These are phyloP conservation scores for Hortaea werneckii DNA, from an alignment of 2,329 filamentous ascomycete species.

Conservation along the genomic window DNA sequence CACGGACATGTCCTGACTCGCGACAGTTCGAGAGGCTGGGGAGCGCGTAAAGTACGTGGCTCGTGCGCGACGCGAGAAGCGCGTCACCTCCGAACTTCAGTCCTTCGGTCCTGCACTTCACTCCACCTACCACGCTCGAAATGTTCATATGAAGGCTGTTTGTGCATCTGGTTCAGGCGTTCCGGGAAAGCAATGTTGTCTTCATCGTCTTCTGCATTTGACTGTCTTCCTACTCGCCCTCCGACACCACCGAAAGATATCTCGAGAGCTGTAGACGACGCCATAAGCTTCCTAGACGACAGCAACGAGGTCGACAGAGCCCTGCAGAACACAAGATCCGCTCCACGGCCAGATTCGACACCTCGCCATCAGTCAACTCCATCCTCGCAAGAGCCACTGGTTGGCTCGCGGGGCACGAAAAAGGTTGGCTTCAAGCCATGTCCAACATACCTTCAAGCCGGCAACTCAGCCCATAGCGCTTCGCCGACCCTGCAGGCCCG, in stretches of 20 bases:
- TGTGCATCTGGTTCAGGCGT: constrained; percentile 2
- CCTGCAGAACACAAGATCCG: background rate
- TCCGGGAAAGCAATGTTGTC: constrained; percentile 9
- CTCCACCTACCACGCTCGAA: too few species aligned
- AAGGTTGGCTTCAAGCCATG: constrained; percentile 54
- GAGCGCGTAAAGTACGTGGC: too few species aligned
- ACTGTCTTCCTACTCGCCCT: constrained; percentile 41
- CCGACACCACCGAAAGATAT: constrained; percentile 46
- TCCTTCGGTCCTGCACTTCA: too few species aligned
- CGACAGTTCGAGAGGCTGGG: too few species aligned
- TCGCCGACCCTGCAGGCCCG: constrained; percentile 35
- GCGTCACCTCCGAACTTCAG: too few species aligned
- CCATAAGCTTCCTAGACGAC: constrained; percentile 34
- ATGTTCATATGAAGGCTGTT: background rate
- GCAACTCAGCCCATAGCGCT: constrained; percentile 20
- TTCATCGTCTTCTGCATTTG: constrained; percentile 26
- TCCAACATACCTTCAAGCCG: constrained; percentile 38
- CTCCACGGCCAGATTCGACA: background rate
- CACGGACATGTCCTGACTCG: too few species aligned
- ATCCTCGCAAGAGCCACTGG: constrained; percentile 26
- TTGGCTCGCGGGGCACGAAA: constrained; percentile 35
- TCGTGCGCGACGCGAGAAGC: too few species aligned
- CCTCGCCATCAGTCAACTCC: constrained; percentile 11
- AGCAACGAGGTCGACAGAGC: constrained; percentile 17
- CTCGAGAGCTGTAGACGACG: constrained; percentile 28